These are phyloP conservation scores for Candida ipomoeae DNA, from an alignment of 805 yeast genomes.

Conservation along the genomic window DNA sequence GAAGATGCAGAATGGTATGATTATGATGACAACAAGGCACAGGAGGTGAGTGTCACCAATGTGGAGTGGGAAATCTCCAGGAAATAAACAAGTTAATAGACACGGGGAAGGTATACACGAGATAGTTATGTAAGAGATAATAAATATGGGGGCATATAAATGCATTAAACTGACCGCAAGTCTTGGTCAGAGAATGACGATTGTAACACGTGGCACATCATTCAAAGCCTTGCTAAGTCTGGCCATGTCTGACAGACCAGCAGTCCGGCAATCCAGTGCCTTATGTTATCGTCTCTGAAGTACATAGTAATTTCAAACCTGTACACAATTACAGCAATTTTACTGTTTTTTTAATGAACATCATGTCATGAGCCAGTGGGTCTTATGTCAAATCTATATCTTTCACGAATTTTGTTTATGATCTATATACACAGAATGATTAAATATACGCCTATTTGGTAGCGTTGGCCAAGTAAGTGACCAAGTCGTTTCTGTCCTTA, in stretches of 20 bases:
- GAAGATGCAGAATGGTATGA: conserved; percentile 90
- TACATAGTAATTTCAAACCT: too few species aligned
- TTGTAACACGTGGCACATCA: too few species aligned
- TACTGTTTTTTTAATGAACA: too few species aligned
- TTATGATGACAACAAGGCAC: conserved; percentile 79
- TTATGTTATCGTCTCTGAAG: too few species aligned
- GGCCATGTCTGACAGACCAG: too few species aligned
- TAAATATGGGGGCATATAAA: too few species aligned
- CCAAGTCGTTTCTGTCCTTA: conserved; percentile 96
- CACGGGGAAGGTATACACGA: not conserved
- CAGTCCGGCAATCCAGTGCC: too few species aligned
- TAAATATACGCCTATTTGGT: conserved; percentile 29
- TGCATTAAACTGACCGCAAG: too few species aligned
- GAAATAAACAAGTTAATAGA: not conserved
- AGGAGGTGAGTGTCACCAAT: conserved; percentile 78
- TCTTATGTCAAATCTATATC: not conserved
- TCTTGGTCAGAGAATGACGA: too few species aligned
- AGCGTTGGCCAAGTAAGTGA: conserved; percentile 68
- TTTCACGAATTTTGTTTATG: not conserved
- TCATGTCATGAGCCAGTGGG: too few species aligned
- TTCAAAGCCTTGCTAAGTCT: too few species aligned
- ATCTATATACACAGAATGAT: conserved; percentile 13
- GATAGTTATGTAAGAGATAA: too few species aligned
- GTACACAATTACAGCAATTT: not conserved
- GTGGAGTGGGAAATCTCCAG: conserved; percentile 59